Evolutionary conservation across 1,284 basidiomycete genomes (phyloP), one percentile per base, ranked within the genome.

Genomic region (Neonothopanus nambi): DNA sequence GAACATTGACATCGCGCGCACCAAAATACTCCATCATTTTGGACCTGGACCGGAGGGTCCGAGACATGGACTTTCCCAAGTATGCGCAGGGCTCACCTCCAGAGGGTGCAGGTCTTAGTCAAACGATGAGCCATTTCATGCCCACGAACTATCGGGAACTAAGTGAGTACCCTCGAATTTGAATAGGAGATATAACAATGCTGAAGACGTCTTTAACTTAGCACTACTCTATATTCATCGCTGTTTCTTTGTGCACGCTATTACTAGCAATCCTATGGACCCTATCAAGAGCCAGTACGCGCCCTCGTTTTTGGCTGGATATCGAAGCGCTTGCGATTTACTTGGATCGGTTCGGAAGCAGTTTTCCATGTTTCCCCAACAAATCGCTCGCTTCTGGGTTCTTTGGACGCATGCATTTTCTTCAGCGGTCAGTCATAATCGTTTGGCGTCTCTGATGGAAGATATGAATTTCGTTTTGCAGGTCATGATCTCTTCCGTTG

Each of bases 401-500:
- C 62, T 86, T 26, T 87, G 85, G 85, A 85, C 84, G 2, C 82
- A 87, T 64, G 80, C 77, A 1, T 87, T 87, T 60, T 84, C 81
- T 20, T 77, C 82, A 15, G 69, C 83, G 54, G 84, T 85, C 58
- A 53, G 77, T 67, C 5, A 9, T 5, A 11, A 50, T 21, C 50
- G 47, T 57, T 45, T 28, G 46, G 7, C 17, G 8, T 49, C 36
- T 26, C n/a, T 24, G 37, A 17, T 48, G 21, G 24, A n/a, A 26
- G n/a, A 41, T 43, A 17, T 53, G 28, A 37, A 28, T 40, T 44
- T 30, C 45, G 18, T 41, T 21, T 26, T 52, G 41, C 56, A 87
- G 85, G 80, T 87, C 30, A 85, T 89, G 83, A 65, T 89, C 42
- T 79, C 82, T 5, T 84, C 85, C 5, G 77, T 88, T 5, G 84